These are phyloP conservation scores for Dinochytrium kinnereticum DNA, from an alignment of 371 early-diverging fungal species.

Conservation along the genomic window DNA sequence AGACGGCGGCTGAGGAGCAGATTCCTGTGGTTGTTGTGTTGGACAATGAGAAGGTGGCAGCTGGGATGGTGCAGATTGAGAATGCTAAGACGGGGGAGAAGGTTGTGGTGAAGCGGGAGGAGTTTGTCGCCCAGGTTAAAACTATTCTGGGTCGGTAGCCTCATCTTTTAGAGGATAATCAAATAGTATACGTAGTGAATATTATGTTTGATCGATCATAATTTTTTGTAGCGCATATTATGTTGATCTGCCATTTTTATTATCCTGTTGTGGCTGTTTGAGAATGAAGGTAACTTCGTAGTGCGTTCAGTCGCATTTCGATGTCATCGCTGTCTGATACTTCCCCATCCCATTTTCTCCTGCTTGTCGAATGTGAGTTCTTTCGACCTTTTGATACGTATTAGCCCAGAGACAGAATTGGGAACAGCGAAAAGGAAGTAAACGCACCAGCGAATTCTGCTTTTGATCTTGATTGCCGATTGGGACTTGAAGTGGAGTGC, in stretches of 20 bases:
- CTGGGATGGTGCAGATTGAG: slow-evolving; percentile 85
- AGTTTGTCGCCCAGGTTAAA: slow-evolving; percentile 20
- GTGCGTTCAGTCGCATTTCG: not conserved
- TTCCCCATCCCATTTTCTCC: not conserved
- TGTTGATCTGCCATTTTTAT: not conserved
- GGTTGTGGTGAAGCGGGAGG: slow-evolving; percentile 24
- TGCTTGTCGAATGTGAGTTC: not conserved
- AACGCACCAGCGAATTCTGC: not conserved
- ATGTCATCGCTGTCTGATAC: not conserved
- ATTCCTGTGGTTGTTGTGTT: slow-evolving; percentile 91
- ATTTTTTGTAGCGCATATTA: not conserved
- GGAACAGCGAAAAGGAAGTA: not conserved
- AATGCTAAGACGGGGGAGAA: slow-evolving; percentile 67
- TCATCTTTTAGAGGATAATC: no score
- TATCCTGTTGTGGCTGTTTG: not conserved
- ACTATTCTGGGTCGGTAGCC: slow-evolving; percentile 17
- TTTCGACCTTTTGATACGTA: not conserved
- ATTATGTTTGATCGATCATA: not conserved
- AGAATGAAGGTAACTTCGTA: not conserved
- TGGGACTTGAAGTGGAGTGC: not conserved
- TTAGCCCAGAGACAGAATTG: not conserved
- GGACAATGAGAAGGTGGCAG: slow-evolving; percentile 81
- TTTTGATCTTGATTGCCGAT: not conserved
- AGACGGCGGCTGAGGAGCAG: slow-evolving; percentile 78
- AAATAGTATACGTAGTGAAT: no score